Conservation (phyloP, 192 early-diverging fungal genomes). For the Backusella liffmaniae region DNA sequence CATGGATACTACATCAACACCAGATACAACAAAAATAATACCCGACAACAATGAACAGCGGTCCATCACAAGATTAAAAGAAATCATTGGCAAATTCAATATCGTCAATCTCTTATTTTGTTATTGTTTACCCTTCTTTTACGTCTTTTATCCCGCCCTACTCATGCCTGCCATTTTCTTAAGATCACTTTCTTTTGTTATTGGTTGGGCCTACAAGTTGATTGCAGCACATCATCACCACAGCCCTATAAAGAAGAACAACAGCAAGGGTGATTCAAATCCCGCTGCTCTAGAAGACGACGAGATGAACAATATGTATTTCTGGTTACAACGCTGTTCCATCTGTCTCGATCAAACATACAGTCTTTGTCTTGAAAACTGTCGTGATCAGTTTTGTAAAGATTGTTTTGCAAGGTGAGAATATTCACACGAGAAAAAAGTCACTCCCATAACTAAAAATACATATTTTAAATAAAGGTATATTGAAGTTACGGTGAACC, state of each 20-base stretch:
- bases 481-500: conserved; percentile 53
- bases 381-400: conserved; percentile 38
- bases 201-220: conserved; percentile 20
- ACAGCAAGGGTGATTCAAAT: background rate
- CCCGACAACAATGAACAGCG: background rate
- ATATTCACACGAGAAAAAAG: background rate
- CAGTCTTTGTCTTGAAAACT: conserved; percentile 30
- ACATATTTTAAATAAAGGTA: conserved; percentile 28
- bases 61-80: background rate
- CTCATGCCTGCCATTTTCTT: conserved; percentile 39
- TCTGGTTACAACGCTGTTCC: conserved; percentile 37
- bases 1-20: background rate
- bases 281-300: conserved; percentile 1
- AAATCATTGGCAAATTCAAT: conserved; percentile 33
- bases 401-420: conserved; percentile 36
- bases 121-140: conserved; percentile 41
- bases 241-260: background rate
- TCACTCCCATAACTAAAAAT: background rate
- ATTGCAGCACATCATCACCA: conserved; percentile 15
- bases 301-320: conserved; percentile 32
- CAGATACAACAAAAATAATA: background rate
- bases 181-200: conserved; percentile 30
- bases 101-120: conserved; percentile 36
- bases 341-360: conserved; percentile 37
- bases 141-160: conserved; percentile 37